Percentiles rank a stretch among this genome's conserved stretches.
These are phyloP conservation scores for Rhizopogon hawkerae DNA, from an alignment of 1,284 basidiomycete genomes.

Conservation along the genomic window DNA sequence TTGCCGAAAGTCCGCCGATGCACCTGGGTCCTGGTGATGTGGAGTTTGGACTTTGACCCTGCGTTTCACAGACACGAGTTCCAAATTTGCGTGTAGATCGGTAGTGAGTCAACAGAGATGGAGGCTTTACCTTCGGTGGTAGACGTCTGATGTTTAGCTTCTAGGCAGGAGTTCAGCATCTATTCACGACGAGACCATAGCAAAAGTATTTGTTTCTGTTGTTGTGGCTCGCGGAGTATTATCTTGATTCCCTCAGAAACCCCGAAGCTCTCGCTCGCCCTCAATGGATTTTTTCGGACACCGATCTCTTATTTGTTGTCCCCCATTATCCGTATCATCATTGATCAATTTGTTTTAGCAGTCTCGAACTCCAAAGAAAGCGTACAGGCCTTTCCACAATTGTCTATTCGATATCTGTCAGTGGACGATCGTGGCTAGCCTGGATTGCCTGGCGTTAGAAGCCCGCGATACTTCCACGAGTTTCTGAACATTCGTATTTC, in stretches of 20 bases:
- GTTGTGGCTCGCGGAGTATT: conserved; percentile 3
- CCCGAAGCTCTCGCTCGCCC: not conserved
- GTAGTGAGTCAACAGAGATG: not conserved
- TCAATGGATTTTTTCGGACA: not conserved
- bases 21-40: not conserved
- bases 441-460: not conserved
- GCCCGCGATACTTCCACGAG: conserved; percentile 1
- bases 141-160: not conserved
- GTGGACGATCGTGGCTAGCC: not conserved
- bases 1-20: not conserved
- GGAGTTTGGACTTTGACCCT: not conserved
- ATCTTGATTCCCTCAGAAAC: not conserved
- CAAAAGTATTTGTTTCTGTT: conserved; percentile 3
- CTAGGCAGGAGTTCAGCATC: not conserved
- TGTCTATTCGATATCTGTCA: not conserved
- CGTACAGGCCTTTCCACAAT: not conserved
- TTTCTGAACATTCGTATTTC: not conserved
- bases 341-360: not conserved
- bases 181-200: not conserved
- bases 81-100: not conserved
- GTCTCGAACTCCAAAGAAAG: not conserved
- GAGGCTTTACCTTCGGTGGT: not conserved
- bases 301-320: not conserved
- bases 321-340: not conserved
- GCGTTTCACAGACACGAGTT: not conserved